Base-by-base conservation (phyloP, 768 basidiomycete species). In the Candolleomyces aberdarensis region DNA sequence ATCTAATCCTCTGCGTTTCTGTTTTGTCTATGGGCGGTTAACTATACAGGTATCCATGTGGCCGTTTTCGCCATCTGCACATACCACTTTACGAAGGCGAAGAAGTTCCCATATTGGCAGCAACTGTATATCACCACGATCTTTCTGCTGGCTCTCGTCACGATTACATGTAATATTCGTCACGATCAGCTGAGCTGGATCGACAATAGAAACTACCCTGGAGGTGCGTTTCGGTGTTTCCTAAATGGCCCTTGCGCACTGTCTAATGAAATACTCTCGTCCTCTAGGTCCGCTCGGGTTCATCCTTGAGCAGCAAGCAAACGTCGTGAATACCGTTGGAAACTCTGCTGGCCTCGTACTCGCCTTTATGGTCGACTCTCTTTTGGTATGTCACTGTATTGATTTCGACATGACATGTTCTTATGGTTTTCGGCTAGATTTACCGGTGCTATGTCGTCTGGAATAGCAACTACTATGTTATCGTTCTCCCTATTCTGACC, bases 401-500 rank as follows among this genome's bases (percentile, higher is more conserved):
- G 11, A 20, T 56, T 11, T 43, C 41, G 41, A 19, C 41, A 26
- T 2, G 1, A 3, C 26, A 26, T 26, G 26, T 56, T 36, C 32
- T 41, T 39, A 20, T 8, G 43, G 9, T 13, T 50, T 29, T 14
- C 32, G 31, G 6, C 17, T 20, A 64, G 63, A 61, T 64, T 15
- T 61, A 64, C 50, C 63, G 60, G 4, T 58, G 57, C 22, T 64
- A 57, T 47, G 40, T 64, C 5, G 63, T 61, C 10, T 61, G 63
- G 60, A 62, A 56, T 39, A 55, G 39, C 51, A 64, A 39, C 60
- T 41, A 40, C 47, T 64, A 58, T 48, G 51, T 64, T 44, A 58
- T 64, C 14, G 40, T 54, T 32, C 22, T 64, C 22, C 63, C 60
- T 31, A 39, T 65, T 22, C 56, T 69, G 14, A 60, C 70, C 17